These are phyloP conservation scores for Aspergillus luchuensis DNA, from an alignment of 2,329 filamentous ascomycete genomes.

Conservation along the genomic window DNA sequence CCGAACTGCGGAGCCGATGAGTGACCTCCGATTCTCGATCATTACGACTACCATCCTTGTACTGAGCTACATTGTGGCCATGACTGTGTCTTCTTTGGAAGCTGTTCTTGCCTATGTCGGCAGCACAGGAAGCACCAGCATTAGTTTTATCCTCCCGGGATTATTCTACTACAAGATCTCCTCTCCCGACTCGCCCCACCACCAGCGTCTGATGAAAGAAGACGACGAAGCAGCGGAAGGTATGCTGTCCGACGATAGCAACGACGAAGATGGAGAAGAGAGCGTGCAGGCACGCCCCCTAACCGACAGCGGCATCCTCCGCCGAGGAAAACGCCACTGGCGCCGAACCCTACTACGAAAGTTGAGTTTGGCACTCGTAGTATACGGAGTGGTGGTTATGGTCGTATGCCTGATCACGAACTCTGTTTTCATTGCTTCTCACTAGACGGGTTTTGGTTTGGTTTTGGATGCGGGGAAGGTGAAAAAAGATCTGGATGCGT, in stretches of 20 bases:
- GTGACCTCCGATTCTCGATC: constrained; percentile 82
- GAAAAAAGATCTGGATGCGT: background rate
- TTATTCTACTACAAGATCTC: constrained; percentile 99
- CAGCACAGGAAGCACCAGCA: constrained; percentile 89
- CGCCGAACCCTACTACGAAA: constrained; percentile 67
- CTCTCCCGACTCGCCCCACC: constrained; percentile 79
- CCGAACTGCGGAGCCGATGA: constrained; percentile 65
- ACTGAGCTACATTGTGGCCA: constrained; percentile 80
- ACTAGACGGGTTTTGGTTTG: constrained; percentile 46
- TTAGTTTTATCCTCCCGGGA: constrained; percentile 94
- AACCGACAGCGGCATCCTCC: constrained; percentile 60
- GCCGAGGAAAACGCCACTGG: constrained; percentile 65
- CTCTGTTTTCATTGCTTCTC: constrained; percentile 70
- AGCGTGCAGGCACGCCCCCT: constrained; percentile 47
- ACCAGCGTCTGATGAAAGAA: constrained; percentile 85
- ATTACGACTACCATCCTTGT: constrained; percentile 86
- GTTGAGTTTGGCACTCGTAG: constrained; percentile 71
- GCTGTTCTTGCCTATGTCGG: constrained; percentile 94
- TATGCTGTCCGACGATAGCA: constrained; percentile 46
- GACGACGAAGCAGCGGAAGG: constrained; percentile 72
- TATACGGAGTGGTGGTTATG: constrained; percentile 90
- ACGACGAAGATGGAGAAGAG: constrained; percentile 37
- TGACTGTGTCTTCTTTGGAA: constrained; percentile 87
- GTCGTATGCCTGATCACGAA: constrained; percentile 83
- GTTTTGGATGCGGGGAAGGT: too few species aligned